A percentile compares a stretch with the other conserved stretches of the same genome.
phyloP scores from a whole-genome alignment of 208 protist genomes.

The Lotmaria passim region DNA sequence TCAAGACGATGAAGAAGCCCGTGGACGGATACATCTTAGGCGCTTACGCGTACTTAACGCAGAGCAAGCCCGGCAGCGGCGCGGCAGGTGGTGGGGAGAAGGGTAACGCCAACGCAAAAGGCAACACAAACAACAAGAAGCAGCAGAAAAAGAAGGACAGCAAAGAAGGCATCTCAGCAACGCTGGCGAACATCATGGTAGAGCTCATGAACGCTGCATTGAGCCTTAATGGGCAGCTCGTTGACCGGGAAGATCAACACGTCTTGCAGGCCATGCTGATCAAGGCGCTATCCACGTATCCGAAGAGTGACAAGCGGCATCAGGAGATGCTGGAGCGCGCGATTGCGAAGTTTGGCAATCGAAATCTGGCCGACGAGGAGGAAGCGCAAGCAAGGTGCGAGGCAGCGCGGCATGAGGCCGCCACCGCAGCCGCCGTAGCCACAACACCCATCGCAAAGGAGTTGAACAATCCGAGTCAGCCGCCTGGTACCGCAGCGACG shows the following conservation, averaged over 20 bases:
- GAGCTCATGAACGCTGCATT: conserved; percentile 90
- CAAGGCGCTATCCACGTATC: conserved; percentile 69
- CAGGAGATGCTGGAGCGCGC: conserved; percentile 88
- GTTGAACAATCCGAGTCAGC: background rate
- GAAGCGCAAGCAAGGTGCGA: conserved; percentile 27
- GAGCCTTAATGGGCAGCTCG: conserved; percentile 85
- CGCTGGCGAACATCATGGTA: conserved; percentile 80
- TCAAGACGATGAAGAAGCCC: conserved; percentile 93
- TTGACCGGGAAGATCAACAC: conserved; percentile 88
- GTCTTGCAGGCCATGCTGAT: conserved; percentile 82
- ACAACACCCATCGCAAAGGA: background rate
- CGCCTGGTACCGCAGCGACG: background rate
- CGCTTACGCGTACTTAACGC: conserved; percentile 77
- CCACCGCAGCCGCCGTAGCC: conserved; percentile 19
- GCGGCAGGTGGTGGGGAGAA: conserved; percentile 32
- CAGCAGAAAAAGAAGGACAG: conserved; percentile 37
- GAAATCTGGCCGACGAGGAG: conserved; percentile 51
- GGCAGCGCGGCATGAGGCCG: conserved; percentile 29
- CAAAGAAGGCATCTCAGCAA: conserved; percentile 74
- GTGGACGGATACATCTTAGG: conserved; percentile 87
- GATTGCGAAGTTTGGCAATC: conserved; percentile 73
- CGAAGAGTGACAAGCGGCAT: conserved; percentile 79
- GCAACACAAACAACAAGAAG: conserved; percentile 42
- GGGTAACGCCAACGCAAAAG: background rate
- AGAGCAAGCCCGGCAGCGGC: conserved; percentile 47